Conservation (phyloP, 805 yeast species). For the Deakozyma indianensis region DNA sequence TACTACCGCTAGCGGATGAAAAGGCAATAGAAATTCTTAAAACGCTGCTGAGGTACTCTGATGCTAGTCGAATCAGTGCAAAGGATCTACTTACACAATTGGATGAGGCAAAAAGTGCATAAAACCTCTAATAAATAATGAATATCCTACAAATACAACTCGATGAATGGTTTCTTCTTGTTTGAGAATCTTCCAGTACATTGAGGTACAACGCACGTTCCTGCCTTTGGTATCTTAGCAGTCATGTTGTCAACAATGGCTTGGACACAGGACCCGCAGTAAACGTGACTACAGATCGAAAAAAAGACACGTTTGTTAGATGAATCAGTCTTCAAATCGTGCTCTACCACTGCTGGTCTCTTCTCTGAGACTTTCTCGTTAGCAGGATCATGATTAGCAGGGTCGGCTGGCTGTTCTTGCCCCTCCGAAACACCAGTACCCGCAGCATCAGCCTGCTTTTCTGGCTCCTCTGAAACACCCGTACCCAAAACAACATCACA, state of each 20-base stretch:
- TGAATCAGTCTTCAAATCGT: too few species aligned
- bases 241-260: background rate
- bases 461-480: background rate
- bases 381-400: too few species aligned
- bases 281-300: background rate
- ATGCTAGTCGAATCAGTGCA: background rate
- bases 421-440: background rate
- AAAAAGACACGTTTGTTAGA: background rate
- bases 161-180: background rate
- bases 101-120: too few species aligned
- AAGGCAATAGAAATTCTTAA: background rate
- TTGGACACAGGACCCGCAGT: background rate
- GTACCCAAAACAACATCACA: conserved; percentile 61
- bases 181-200: background rate
- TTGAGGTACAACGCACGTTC: background rate
- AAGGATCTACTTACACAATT: too few species aligned
- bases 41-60: background rate
- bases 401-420: too few species aligned
- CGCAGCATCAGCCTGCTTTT: background rate
- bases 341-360: too few species aligned
- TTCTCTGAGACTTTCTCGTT: too few species aligned
- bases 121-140: background rate
- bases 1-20: background rate
- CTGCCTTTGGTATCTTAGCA: background rate
- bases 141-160: background rate